Evolutionary conservation across 2,329 filamentous ascomycete species (phyloP), one percentile per base, ranked within the genome.

Genomic region (Paracoccidioides lutzii): DNA sequence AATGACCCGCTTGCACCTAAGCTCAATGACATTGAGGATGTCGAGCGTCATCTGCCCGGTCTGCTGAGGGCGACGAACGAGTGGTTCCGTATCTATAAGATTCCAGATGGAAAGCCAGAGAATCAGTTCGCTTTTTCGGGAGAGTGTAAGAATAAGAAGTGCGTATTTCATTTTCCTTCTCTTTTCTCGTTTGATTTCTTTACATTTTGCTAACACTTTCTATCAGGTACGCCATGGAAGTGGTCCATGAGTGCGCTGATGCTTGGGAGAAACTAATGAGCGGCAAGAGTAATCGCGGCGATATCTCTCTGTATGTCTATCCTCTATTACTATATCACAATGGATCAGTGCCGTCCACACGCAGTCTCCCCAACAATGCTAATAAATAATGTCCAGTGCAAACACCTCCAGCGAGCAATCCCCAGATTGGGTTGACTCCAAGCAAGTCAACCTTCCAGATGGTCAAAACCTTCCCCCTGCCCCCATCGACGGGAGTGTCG

Each of bases 1-100:
- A 95, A 97, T 78, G 93, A 98, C 78, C 91, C 93, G 64, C 81
- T 98, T 62, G 93, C 93, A 56, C 76, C 88, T 70, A 95, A 95
- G 83, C 87, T 98, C 72, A 91, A 98, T 78, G 91, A 97, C 74
- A 85, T 97, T 61, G 93, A 97, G 82, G 93, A 98, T 72, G 93
- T 98, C 65, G 93, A 98, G 83, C 86, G 91, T 71, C 93, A 97
- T 79, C 85, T 98, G 57, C 93, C 93, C 59, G 93, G 93, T 67
- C 88, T 98, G 58, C 82, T 98, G 73, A 87, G 93, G 65, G 93
- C 93, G 71, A 97, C 91, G 72, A 98, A 98, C 72, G 93, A 98
- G 81, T 98, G 93, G 93, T 98, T 98, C 90, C 90, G 93, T 75
- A 98, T 98, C 83, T 98, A 98, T 87, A 98, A 98, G 83, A 98